Evolutionary conservation across 1,284 basidiomycete genomes (phyloP), one percentile per base, ranked within the genome.

Genomic region (Kwoniella shivajii): DNA sequence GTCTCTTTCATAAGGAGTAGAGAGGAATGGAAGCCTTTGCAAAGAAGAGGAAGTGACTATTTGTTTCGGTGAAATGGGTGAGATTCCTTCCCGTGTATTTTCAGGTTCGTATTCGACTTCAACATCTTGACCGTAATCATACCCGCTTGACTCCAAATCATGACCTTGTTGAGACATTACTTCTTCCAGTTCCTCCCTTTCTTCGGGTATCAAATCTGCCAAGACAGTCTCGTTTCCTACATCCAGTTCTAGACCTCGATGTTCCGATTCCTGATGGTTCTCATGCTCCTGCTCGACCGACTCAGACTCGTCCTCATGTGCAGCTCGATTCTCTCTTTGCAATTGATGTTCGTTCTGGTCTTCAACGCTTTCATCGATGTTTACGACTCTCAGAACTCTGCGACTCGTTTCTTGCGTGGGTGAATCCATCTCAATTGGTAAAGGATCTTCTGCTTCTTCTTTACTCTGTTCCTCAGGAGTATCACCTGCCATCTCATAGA

Each of bases 81-180:
- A 22, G 33, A 24, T 33, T 16, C 22, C 10, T 31, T 43, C 31
- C 36, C n/a, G n/a, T 34, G 43, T n/a, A 13, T 33, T 22, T 13
- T 39, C 39, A 16, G 11, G 24, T 2, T 39, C 37, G 24, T n/a
- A 3, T 24, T 59, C 57, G 10, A 52, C 48, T 10, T 68, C 67
- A 6, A 58, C 37, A 34, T 68, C 65, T 37, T 69, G 67, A 11
- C 56, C 64, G 26, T 69, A 71, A 27, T 67, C 65, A 46, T 65
- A 67, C 26, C 34, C 53, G 45, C 53, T 53, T 24, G 24, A 49
- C 5, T 61, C 50, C 16, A 33, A 22, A 27, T 55, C 46, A 29
- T 60, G 49, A 4, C 48, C 56, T 16, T 59, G 63, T 5, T 52
- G 44, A 4, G 63, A 58, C 45, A 60, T 57, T 45, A 60, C 50